A percentile compares a stretch with the other conserved stretches of the same genome.
Conservation (phyloP, 441 rosid genomes). For the Populus hybrid region DNA sequence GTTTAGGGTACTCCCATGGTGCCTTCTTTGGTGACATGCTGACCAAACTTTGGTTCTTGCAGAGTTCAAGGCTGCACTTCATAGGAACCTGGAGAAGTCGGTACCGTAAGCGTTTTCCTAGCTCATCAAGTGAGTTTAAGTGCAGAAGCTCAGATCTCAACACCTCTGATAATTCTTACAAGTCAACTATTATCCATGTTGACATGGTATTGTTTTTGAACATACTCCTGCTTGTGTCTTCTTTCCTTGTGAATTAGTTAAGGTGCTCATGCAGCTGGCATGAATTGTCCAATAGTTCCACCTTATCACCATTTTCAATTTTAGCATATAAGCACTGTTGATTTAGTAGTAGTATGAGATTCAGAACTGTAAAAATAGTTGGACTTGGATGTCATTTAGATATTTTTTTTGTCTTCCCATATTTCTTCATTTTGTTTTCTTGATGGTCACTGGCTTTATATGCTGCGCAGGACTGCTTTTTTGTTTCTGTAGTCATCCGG, state of each 20-base stretch:
- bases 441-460: slow-evolving; percentile 13
- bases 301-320: background rate
- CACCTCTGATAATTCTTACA: slow-evolving; percentile 37
- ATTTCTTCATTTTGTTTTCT: slow-evolving; percentile 13
- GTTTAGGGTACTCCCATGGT: background rate
- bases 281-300: background rate
- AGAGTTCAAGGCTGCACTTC: slow-evolving; percentile 97
- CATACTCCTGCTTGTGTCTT: slow-evolving; percentile 2
- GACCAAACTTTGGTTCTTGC: slow-evolving; percentile 29
- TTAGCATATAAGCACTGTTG: background rate
- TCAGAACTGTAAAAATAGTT: background rate
- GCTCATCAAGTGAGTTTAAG: slow-evolving; percentile 33
- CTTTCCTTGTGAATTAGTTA: background rate
- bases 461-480: slow-evolving; percentile 85
- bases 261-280: background rate
- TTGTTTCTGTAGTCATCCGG: slow-evolving; percentile 85
- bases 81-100: slow-evolving; percentile 96
- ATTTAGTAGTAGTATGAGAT: background rate
- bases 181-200: slow-evolving; percentile 60
- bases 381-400: background rate
- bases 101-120: slow-evolving; percentile 69
- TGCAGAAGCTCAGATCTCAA: slow-evolving; percentile 31
- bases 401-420: background rate
- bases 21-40: background rate
- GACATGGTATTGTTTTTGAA: slow-evolving; percentile 66